These are phyloP conservation scores for Canna indica DNA, from an alignment of 176 grass and related monocot genomes.

Conservation along the genomic window DNA sequence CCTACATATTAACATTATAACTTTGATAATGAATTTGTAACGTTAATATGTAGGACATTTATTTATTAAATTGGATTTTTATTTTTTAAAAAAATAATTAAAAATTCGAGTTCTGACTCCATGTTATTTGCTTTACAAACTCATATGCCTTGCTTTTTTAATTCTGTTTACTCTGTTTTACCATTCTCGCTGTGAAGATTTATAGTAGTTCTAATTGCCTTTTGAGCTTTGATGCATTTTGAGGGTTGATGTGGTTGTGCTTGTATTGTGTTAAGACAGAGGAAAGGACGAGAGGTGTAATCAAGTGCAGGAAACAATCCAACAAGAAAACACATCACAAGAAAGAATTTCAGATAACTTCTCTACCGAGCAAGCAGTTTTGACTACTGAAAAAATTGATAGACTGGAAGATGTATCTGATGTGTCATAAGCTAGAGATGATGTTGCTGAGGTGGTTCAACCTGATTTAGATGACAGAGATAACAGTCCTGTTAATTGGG, in stretches of 20 bases:
- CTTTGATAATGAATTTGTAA: too few relatives aligned
- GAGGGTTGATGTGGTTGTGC: not conserved
- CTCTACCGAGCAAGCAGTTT: constrained; percentile 1
- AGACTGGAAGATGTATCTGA: constrained; percentile 70
- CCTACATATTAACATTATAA: too few relatives aligned
- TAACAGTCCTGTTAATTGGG: constrained; percentile 73
- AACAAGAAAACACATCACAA: constrained; percentile 29
- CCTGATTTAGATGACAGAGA: constrained; percentile 58
- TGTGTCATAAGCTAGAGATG: constrained; percentile 68
- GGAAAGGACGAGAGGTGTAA: constrained; percentile 51
- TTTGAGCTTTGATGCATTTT: not conserved
- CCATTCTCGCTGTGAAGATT: too few relatives aligned
- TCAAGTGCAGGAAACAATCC: constrained; percentile 28
- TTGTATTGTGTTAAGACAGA: constrained; percentile 61
- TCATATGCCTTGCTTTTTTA: too few relatives aligned
- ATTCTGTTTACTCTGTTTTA: too few relatives aligned
- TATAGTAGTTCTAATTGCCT: not conserved
- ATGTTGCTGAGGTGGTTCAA: constrained; percentile 55
- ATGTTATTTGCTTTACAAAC: too few relatives aligned
- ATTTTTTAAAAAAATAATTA: too few relatives aligned
- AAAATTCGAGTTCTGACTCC: too few relatives aligned
- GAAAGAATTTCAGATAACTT: constrained; percentile 43
- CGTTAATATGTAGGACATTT: too few relatives aligned
- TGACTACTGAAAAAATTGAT: constrained; percentile 35
- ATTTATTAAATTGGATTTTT: too few relatives aligned